Conservation (phyloP, 2,329 filamentous ascomycete species). For the Geoglossum cookeanum region DNA sequence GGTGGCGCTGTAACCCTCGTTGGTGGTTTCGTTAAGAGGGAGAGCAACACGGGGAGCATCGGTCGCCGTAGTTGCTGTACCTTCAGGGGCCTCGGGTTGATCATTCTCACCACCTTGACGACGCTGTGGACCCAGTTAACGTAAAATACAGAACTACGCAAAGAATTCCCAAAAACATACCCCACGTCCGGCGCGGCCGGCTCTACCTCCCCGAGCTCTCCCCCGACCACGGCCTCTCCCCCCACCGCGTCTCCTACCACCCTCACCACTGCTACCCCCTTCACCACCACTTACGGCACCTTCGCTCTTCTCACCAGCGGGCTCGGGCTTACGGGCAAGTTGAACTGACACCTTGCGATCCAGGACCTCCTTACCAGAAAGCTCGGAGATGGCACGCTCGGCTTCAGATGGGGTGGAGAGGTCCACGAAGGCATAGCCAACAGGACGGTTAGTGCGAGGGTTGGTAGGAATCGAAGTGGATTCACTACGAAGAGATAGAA, state of each 20-base stretch:
- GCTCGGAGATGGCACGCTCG: conserved; percentile 82
- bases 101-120: background rate
- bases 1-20: conserved; percentile 34
- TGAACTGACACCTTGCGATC: conserved; percentile 99
- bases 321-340: conserved; percentile 92
- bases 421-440: conserved; percentile 98
- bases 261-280: conserved; percentile 47
- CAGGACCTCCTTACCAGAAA: conserved; percentile 93
- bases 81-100: conserved; percentile 2
- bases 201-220: conserved; percentile 25
- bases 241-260: conserved; percentile 30
- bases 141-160: background rate
- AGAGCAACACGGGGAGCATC: conserved; percentile 32
- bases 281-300: conserved; percentile 53
- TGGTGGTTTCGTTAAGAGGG: conserved; percentile 31
- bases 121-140: background rate
- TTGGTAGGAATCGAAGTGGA: conserved; percentile 98
- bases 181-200: conserved; percentile 48
- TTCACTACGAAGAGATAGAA: conserved; percentile 42
- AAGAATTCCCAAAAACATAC: conserved; percentile 35
- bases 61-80: conserved; percentile 23
- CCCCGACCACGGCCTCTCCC: conserved; percentile 40
- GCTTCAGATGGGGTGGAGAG: conserved; percentile 88
- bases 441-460: conserved; percentile 92
- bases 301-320: conserved; percentile 57